Base-by-base conservation (phyloP, 1,139 yeast genomes). In the Hansenula sp. region DNA sequence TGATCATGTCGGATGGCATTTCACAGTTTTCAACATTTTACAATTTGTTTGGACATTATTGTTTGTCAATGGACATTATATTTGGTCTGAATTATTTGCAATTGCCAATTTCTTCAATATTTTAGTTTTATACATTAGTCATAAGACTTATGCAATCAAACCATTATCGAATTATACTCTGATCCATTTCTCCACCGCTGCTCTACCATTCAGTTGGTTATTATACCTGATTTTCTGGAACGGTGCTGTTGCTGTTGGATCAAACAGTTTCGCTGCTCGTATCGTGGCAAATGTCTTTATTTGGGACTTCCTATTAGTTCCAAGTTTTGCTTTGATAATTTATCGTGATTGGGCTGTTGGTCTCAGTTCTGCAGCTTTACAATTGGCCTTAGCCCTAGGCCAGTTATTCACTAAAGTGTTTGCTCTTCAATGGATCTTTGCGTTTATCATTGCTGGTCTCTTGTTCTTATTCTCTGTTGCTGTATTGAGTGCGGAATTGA, bases 341-440 rank as follows among this genome's bases (percentile, higher is more conserved):
- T 82, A 74, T 61, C 77, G 79, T 50, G 96, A 87, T 65, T 87
- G 86, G 79, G 81, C 84, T 3, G 66, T 81, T 44, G 91, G 89
- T 9, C 63, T 84, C 38, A 68, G 81, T 41, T 70, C 81, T 18
- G 64, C 83, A 28, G 72, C 76, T 51, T 68, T 86, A 53, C 69
- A 74, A 50, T 72, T 84, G 51, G 91, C 86, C 29, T 62, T 86
- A 40, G 93, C 81, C 3, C 69, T 84, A 42, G 83, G 84, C 46
- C 96, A 86, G 65, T 62, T 86, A 47, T 72, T 81, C 58, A 76
- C 79, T 45, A 84, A 78, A 66, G 68, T 77, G 28, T 74, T 86
- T 67, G 93, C 93, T 3, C 71, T 86, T 49, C 95, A 86, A 67
- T 87, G 95, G 95, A 78, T 84, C 52, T 86, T 86, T 68, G 94